Base-by-base conservation (phyloP, 208 protist species). In the Polymyxa betae region DNA sequence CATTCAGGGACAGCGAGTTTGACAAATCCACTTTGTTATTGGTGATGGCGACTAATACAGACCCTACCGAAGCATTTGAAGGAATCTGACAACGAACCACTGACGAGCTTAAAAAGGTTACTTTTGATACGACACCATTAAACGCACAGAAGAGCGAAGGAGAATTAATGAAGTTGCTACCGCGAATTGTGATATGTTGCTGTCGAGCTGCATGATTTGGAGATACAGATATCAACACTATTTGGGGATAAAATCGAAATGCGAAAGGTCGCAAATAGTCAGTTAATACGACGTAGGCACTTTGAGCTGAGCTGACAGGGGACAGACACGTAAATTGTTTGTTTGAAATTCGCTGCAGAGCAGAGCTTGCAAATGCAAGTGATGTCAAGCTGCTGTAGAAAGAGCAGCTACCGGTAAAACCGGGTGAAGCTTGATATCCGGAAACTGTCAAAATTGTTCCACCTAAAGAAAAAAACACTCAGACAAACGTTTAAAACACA, bases 151-250 rank as follows among this genome's bases (percentile, higher is more conserved):
- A 82, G n/a, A 82, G 72, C 72, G 5, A 35, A 43, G 72, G 72
- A 35, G 72, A 38, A 43, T 43, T 43, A 12, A 82, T 82, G n/a
- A 82, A 82, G 72, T 82, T 82, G 72, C 5, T n/a, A 82, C 72
- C 72, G 35, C 10, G 16, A 43, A 82, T 43, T 5, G 35, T 20
- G n/a, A 82, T n/a, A 40, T 5, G 5, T 60, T 5, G 12, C 5
- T 60, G 5, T 5, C 5, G 24, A 29, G 49, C 49, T 24, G 49
- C 49, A 60, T 29, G 49, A 5, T 5, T 29, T 29, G 49, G 49
- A 29, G 5, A 5, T 5, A 60, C 49, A 24, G 5, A 29, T 29
- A 24, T 60, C 5, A 60, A 24, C 49, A 60, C 49, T 5, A 60
- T 60, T 29, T 60, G 5, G 12, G 49, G 49, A 24, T 60, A 60